Conservation (phyloP, 202 grass and related monocot genomes). For the Setaria viridis region DNA sequence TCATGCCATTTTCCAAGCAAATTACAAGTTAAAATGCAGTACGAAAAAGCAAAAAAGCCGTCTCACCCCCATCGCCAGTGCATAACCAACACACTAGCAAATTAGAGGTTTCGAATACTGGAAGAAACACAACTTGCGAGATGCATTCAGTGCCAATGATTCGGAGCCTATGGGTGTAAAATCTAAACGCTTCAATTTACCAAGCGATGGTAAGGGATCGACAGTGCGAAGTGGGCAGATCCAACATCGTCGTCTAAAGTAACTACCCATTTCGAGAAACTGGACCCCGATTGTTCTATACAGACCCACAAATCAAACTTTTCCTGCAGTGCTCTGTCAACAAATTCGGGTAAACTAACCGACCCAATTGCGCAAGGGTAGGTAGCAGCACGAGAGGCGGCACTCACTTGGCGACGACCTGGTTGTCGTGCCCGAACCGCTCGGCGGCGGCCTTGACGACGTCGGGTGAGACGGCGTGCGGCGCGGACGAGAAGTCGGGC, state of each 20-base stretch:
- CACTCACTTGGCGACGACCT: slow-evolving; percentile 59
- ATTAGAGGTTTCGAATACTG: no score
- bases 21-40: neutral
- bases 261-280: neutral
- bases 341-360: neutral
- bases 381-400: neutral
- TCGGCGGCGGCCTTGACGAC: slow-evolving; percentile 56
- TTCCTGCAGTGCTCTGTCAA: neutral
- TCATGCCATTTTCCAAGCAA: neutral
- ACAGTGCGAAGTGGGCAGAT: neutral
- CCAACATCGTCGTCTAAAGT: neutral
- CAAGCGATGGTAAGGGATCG: neutral
- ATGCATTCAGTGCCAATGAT: neutral
- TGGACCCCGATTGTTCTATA: neutral
- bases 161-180: neutral
- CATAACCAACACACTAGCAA: neutral
- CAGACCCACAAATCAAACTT: slow-evolving; percentile 4
- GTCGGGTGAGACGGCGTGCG: slow-evolving; percentile 15
- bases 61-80: neutral
- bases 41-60: neutral
- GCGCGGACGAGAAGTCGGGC: slow-evolving; percentile 33
- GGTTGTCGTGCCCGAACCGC: slow-evolving; percentile 55
- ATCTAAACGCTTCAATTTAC: neutral
- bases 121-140: no score
- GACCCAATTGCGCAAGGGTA: neutral